phyloP scores from a whole-genome alignment of 169 alveolate species.

The Eimeria praecox region DNA sequence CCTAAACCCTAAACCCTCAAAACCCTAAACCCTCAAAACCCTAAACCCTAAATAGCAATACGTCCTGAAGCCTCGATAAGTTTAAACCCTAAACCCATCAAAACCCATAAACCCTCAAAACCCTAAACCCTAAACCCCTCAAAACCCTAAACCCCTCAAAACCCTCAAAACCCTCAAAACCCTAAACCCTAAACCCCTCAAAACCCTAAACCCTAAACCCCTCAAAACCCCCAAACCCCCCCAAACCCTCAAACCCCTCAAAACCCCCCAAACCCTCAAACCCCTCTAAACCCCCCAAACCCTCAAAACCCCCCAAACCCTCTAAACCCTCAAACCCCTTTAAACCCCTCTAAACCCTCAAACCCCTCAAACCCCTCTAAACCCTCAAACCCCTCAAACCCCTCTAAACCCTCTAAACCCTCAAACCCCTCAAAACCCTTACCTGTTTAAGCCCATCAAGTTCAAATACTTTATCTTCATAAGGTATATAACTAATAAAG shows the following conservation, averaged over 20 bases:
- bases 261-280: not conserved
- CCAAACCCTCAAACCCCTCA: not conserved
- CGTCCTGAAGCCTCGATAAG: not conserved
- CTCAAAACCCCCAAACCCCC: not conserved
- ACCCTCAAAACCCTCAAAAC: too few relatives aligned
- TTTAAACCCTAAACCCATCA: not conserved
- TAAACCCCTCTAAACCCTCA: not conserved
- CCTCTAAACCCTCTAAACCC: not conserved
- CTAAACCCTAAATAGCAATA: not conserved
- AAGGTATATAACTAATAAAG: slow-evolving; percentile 91
- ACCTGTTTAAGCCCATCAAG: slow-evolving; percentile 90
- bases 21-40: not conserved
- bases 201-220: not conserved
- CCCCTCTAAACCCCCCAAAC: too few relatives aligned
- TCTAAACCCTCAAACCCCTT: not conserved
- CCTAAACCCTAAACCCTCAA: not conserved
- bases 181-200: not conserved
- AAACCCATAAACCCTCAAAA: not conserved
- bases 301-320: not conserved
- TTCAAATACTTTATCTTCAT: slow-evolving; percentile 90
- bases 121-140: not conserved
- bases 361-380: not conserved
- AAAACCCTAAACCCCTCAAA: not conserved
- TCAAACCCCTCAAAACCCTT: not conserved
- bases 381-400: not conserved